Percentiles rank a stretch among this genome's conserved stretches.
Conservation (phyloP, 163 green algal species). For the Chlorella variabilis region DNA sequence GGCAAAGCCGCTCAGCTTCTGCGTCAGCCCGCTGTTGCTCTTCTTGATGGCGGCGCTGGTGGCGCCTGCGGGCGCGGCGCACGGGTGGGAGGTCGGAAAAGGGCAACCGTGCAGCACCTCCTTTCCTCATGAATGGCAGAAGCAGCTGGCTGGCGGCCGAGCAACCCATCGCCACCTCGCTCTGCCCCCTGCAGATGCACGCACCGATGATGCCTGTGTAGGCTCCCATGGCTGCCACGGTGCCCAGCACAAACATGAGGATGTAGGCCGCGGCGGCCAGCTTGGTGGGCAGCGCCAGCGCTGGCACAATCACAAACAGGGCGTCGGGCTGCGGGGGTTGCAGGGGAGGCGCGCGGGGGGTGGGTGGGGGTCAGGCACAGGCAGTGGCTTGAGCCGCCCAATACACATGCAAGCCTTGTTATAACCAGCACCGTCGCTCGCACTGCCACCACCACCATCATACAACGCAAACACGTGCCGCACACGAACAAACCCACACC, state of each 20-base stretch:
- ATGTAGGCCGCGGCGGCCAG: conserved; percentile 91
- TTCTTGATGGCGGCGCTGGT: conserved; percentile 75
- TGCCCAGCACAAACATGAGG: conserved; percentile 95
- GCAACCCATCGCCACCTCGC: neutral
- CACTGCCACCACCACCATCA: neutral
- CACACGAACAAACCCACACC: too few species aligned
- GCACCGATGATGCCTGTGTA: conserved; percentile 93
- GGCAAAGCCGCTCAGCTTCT: conserved; percentile 78
- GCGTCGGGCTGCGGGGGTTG: conserved; percentile 87
- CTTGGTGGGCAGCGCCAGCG: conserved; percentile 92
- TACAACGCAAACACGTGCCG: neutral
- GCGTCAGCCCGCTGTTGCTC: conserved; percentile 70
- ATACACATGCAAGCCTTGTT: too few species aligned
- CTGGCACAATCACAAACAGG: conserved; percentile 97
- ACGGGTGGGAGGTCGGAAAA: neutral
- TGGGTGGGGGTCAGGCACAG: too few species aligned
- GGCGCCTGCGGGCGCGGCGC: conserved; percentile 54
- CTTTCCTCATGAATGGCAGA: neutral
- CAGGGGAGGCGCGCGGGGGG: too few species aligned
- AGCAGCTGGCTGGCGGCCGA: too few species aligned
- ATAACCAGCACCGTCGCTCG: neutral
- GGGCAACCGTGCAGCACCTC: too few species aligned
- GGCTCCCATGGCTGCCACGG: conserved; percentile 92
- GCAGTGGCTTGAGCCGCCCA: too few species aligned
- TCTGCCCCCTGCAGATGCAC: too few species aligned